Base-by-base conservation (phyloP, 2,329 filamentous ascomycete species). In the Alternaria solani region DNA sequence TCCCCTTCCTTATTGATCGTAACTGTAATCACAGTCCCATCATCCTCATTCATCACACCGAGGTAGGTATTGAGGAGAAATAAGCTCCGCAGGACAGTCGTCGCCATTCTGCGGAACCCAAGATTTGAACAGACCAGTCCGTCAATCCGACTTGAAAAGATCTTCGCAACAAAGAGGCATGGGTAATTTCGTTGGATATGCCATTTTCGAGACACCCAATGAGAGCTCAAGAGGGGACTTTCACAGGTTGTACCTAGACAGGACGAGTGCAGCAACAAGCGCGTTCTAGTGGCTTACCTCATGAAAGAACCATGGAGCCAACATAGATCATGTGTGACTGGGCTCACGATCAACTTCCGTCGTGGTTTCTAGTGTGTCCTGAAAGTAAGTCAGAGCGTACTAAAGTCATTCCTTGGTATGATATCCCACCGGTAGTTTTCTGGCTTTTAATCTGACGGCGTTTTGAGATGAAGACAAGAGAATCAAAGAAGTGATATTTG, bases 271-370 rank as follows among this genome's bases (percentile, higher is more conserved):
- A 53, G 28, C 36, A 30, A 6, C 51, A 36, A 30, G 26, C 12
- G 12, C n/a, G 18, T 9, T 18, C 36, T 5, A 12, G 18, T 47
- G 23, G 26, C 28, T 5, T 25, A 46, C 25, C 39, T 32, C 16
- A 55, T 30, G 25, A 55, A 55, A 38, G 52, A 55, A 41, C 52
- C 41, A 36, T 55, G 52, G 1, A 55, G 28, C 42, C 52, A n/a
- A 55, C 3, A 32, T 28, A 32, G 41, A 42, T 30, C 41, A 55
- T 0, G 52, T 20, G 8, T 28, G 42, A 14, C 8, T 39, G n/a
- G 47, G 52, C 52, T 46, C 47, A 4, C 52, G 47, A 23, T 55
- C 41, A 3, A 55, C 52, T 7, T 46, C 52, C 0, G 39, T 44
- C 7, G 39, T 28, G 2, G 38, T 54, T 54, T 54, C 51, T 4